Percentiles rank a stretch among this genome's conserved stretches.
phyloP scores from a whole-genome alignment of 345 rosid species.

The Punica granatum region DNA sequence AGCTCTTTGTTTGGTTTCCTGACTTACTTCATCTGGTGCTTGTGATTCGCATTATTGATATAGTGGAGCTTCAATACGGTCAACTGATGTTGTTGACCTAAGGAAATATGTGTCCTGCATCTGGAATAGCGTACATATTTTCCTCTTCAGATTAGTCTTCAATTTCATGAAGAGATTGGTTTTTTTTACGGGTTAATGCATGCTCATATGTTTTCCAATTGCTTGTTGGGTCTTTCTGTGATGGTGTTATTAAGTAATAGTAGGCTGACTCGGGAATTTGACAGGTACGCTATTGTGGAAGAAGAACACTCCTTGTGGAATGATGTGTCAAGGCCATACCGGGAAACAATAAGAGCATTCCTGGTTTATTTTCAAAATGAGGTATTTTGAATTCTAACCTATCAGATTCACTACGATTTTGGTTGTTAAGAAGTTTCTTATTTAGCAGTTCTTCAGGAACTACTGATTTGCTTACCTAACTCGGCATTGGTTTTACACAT shows the following conservation, averaged over 20 bases:
- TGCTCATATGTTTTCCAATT: conserved; percentile 5
- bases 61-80: neutral
- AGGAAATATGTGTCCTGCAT: neutral
- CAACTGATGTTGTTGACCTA: neutral
- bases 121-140: neutral
- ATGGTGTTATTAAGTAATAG: conserved; percentile 18
- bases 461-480: neutral
- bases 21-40: neutral
- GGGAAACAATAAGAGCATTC: conserved; percentile 91
- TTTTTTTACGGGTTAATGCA: neutral
- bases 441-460: neutral
- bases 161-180: neutral
- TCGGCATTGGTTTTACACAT: neutral
- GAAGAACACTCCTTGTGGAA: conserved; percentile 70
- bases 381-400: conserved; percentile 24
- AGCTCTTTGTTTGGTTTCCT: neutral
- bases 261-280: conserved; percentile 36
- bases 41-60: neutral
- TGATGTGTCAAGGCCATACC: conserved; percentile 80
- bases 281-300: conserved; percentile 78
- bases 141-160: neutral
- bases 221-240: conserved; percentile 26
- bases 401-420: neutral
- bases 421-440: neutral
- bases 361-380: conserved; percentile 87